Percentiles rank a stretch among this genome's conserved stretches.
phyloP scores from a whole-genome alignment of 495 filamentous ascomycete genomes.

The Xylaria nigripes region DNA sequence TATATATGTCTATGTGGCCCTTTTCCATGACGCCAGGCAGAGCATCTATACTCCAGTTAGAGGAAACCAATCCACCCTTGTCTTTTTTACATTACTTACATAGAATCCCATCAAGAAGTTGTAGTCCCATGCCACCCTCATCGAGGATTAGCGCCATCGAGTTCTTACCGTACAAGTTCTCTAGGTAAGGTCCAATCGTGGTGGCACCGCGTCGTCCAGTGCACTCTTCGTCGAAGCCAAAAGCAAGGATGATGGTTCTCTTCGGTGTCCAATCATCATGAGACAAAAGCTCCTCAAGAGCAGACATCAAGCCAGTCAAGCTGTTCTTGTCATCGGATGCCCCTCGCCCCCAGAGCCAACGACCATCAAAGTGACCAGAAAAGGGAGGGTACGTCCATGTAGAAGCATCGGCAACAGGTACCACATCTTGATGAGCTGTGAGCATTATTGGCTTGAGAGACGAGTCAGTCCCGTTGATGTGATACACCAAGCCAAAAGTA shows the following conservation, averaged over 20 bases:
- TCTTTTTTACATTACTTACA: slow-evolving; percentile 15
- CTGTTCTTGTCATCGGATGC: slow-evolving; percentile 61
- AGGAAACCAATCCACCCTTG: slow-evolving; percentile 16
- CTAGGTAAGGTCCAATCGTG: slow-evolving; percentile 40
- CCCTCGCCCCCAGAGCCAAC: slow-evolving; percentile 56
- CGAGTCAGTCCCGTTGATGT: slow-evolving; percentile 45
- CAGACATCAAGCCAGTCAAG: slow-evolving; percentile 53
- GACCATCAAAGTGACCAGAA: slow-evolving; percentile 51
- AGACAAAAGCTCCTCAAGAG: slow-evolving; percentile 48
- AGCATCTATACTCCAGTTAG: slow-evolving; percentile 32
- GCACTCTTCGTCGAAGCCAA: slow-evolving; percentile 62
- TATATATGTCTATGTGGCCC: slow-evolving; percentile 45
- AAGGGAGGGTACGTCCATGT: slow-evolving; percentile 60
- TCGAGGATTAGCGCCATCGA: slow-evolving; percentile 55
- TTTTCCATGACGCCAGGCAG: slow-evolving; percentile 44
- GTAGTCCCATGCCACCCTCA: slow-evolving; percentile 49
- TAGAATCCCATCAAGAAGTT: slow-evolving; percentile 31
- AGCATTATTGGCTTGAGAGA: slow-evolving; percentile 53
- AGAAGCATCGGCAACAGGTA: slow-evolving; percentile 49
- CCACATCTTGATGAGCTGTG: slow-evolving; percentile 59
- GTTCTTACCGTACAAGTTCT: slow-evolving; percentile 46
- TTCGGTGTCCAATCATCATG: slow-evolving; percentile 47
- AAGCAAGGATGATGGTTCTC: slow-evolving; percentile 51
- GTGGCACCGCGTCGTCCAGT: slow-evolving; percentile 52
- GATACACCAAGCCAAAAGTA: slow-evolving; percentile 52